A percentile compares a stretch with the other conserved stretches of the same genome.
phyloP scores from a whole-genome alignment of 306 rosid genomes.

The Senna tora region DNA sequence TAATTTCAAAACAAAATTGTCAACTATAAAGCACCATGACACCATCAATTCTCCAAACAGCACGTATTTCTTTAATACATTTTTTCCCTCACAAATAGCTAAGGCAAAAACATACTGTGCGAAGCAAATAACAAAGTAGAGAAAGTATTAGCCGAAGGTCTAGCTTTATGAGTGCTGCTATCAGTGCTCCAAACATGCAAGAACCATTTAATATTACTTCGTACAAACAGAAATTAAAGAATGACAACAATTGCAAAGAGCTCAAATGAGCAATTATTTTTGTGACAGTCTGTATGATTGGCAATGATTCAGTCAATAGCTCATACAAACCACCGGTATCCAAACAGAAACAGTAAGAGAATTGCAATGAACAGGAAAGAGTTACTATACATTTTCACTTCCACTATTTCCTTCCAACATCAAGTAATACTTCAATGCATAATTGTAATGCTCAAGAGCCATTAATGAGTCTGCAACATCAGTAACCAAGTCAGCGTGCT shows the following conservation, averaged over 20 bases:
- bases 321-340: conserved; percentile 21
- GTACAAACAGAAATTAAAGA: not conserved
- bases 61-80: not conserved
- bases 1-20: not conserved
- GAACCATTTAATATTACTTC: not conserved
- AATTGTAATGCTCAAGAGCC: conserved; percentile 61
- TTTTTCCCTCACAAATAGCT: not conserved
- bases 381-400: conserved; percentile 56
- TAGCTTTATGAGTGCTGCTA: not conserved
- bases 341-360: conserved; percentile 18
- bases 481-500: conserved; percentile 54
- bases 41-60: not conserved
- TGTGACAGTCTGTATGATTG: not conserved
- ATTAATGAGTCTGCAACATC: conserved; percentile 70
- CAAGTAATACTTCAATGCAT: conserved; percentile 73
- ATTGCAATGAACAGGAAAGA: conserved; percentile 28
- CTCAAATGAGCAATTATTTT: conserved; percentile 25
- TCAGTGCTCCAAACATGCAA: not conserved
- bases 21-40: not conserved
- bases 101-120: not conserved
- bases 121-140: not conserved
- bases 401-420: conserved; percentile 60
- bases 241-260: not conserved
- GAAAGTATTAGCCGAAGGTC: too few species aligned
- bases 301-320: conserved; percentile 11